Conservation (phyloP, 2,329 filamentous ascomycete species). For the Akanthomyces muscarius region DNA sequence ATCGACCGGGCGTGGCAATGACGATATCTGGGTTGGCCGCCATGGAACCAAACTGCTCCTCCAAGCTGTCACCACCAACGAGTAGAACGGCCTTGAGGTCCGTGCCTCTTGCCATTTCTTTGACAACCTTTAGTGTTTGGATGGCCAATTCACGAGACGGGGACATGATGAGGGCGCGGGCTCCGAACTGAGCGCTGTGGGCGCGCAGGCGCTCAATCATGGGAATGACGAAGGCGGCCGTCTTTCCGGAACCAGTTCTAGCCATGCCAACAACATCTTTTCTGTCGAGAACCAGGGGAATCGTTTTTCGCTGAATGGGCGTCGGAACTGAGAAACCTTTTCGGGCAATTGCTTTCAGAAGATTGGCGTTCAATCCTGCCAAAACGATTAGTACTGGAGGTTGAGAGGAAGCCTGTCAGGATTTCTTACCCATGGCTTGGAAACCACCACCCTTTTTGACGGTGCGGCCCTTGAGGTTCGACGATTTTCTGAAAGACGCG, state of each 20-base stretch:
- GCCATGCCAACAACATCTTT: slow-evolving; percentile 99
- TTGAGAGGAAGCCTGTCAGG: background rate
- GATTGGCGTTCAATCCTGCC: slow-evolving; percentile 67
- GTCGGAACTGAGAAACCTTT: slow-evolving; percentile 97
- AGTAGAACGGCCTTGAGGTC: slow-evolving; percentile 87
- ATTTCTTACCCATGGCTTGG: slow-evolving; percentile 73
- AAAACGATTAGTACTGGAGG: background rate
- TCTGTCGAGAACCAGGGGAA: slow-evolving; percentile 82
- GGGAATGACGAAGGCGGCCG: slow-evolving; percentile 94
- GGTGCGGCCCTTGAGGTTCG: slow-evolving; percentile 76
- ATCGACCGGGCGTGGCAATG: slow-evolving; percentile 94
- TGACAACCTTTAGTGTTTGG: slow-evolving; percentile 93
- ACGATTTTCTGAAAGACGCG: slow-evolving; percentile 79
- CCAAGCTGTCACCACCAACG: slow-evolving; percentile 90
- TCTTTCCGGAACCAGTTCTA: slow-evolving; percentile 97
- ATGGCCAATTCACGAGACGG: slow-evolving; percentile 91
- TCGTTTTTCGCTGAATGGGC: slow-evolving; percentile 94
- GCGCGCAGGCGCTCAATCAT: slow-evolving; percentile 93
- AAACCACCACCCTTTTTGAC: slow-evolving; percentile 97
- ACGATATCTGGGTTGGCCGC: slow-evolving; percentile 93
- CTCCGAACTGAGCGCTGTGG: slow-evolving; percentile 82
- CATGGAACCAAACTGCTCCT: slow-evolving; percentile 93
- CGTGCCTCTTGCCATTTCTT: slow-evolving; percentile 85
- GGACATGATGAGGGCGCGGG: slow-evolving; percentile 81
- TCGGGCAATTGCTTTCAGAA: slow-evolving; percentile 84